These are phyloP conservation scores for Heritiera fomes DNA, from an alignment of 345 rosid species.

Conservation along the genomic window DNA sequence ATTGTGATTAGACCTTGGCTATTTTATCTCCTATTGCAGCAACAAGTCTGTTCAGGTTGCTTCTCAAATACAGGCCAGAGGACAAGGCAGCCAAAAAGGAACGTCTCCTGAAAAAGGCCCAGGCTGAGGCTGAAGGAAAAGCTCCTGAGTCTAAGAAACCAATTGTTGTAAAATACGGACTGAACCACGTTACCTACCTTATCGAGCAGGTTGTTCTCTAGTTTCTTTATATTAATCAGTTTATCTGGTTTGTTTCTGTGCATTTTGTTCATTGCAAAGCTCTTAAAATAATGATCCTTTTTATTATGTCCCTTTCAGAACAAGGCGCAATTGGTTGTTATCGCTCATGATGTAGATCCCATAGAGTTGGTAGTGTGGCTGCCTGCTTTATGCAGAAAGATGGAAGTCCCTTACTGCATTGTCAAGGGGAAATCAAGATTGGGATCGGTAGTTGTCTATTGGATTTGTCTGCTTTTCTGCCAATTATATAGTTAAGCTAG, in stretches of 20 bases:
- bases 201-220: conserved; percentile 55
- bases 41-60: conserved; percentile 58
- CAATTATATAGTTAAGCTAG: not conserved
- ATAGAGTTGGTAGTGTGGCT: conserved; percentile 87
- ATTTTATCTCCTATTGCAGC: conserved; percentile 37
- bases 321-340: conserved; percentile 74
- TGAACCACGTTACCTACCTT: conserved; percentile 74
- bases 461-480: not conserved
- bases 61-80: conserved; percentile 71
- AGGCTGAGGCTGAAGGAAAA: conserved; percentile 69
- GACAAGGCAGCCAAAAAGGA: conserved; percentile 69
- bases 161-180: conserved; percentile 70
- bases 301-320: conserved; percentile 40
- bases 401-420: conserved; percentile 85
- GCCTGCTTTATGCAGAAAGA: conserved; percentile 83
- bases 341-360: conserved; percentile 87
- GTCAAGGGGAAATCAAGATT: conserved; percentile 80
- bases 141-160: conserved; percentile 59
- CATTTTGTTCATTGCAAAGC: not conserved
- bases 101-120: conserved; percentile 53
- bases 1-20: not conserved
- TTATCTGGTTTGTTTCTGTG: not conserved
- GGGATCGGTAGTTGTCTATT: conserved; percentile 47
- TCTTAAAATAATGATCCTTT: not conserved
- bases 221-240: not conserved